These are phyloP conservation scores for Penicillium sp. DNA, from an alignment of 2,329 filamentous ascomycete species.

Conservation along the genomic window DNA sequence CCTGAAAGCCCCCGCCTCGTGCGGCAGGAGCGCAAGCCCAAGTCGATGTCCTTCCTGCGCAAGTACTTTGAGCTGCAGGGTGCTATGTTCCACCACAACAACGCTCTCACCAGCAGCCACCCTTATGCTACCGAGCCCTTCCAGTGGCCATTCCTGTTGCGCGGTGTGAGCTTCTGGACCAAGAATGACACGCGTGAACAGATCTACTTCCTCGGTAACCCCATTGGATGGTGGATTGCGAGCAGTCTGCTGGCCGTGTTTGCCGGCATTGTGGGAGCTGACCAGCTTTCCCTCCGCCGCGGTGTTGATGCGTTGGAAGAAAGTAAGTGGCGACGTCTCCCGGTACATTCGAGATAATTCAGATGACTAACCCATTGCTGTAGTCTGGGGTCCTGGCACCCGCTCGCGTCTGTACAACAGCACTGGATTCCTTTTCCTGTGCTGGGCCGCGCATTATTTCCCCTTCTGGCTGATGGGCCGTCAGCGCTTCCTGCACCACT, in stretches of 20 bases:
- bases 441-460: slow-evolving; percentile 95
- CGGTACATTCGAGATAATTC: neutral
- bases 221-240: slow-evolving; percentile 94
- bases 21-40: slow-evolving; percentile 75
- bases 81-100: slow-evolving; percentile 99
- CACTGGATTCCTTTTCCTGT: slow-evolving; percentile 97
- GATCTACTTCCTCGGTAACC: slow-evolving; percentile 98
- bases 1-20: slow-evolving; percentile 69
- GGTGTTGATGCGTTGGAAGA: slow-evolving; percentile 90
- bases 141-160: slow-evolving; percentile 95
- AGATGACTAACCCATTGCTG: slow-evolving; percentile 11
- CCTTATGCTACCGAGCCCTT: slow-evolving; percentile 93
- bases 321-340: slow-evolving; percentile 61
- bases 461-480: slow-evolving; percentile 98
- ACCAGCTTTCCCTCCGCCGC: slow-evolving; percentile 88
- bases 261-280: slow-evolving; percentile 83
- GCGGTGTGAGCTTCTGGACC: slow-evolving; percentile 99
- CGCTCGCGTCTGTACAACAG: slow-evolving; percentile 96
- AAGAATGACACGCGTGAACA: slow-evolving; percentile 91
- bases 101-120: slow-evolving; percentile 92
- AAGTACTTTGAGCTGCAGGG: slow-evolving; percentile 97
- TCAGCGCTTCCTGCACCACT: slow-evolving; percentile 97
- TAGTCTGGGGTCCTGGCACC: slow-evolving; percentile 62
- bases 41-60: slow-evolving; percentile 78
- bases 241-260: slow-evolving; percentile 92